phyloP scores from a whole-genome alignment of 2,329 filamentous ascomycete genomes.

The Verticillium nonalfalfae region DNA sequence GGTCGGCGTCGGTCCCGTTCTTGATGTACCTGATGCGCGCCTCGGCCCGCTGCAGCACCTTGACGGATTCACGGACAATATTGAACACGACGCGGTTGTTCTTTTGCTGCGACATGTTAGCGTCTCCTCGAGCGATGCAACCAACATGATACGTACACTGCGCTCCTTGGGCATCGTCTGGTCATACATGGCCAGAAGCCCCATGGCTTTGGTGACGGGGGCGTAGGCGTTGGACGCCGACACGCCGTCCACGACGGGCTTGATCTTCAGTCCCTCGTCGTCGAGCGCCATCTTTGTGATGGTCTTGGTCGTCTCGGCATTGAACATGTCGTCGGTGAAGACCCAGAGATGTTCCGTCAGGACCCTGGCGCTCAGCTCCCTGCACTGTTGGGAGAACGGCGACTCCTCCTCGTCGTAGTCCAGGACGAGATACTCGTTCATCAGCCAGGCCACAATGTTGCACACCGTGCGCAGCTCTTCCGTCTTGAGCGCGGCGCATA shows the following conservation, averaged over 20 bases:
- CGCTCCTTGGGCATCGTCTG: constrained; percentile 58
- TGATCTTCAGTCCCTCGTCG: constrained; percentile 43
- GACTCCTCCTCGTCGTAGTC: constrained; percentile 52
- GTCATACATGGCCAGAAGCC: constrained; percentile 56
- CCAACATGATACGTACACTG: constrained; percentile 37
- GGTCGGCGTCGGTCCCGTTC: constrained; percentile 62
- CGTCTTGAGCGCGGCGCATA: constrained; percentile 42
- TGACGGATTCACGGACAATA: constrained; percentile 85
- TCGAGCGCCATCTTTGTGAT: constrained; percentile 42
- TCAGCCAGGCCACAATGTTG: constrained; percentile 50
- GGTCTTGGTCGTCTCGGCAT: constrained; percentile 47
- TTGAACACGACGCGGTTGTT: constrained; percentile 52
- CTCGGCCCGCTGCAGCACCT: constrained; percentile 74
- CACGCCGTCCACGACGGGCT: constrained; percentile 38
- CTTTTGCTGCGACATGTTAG: constrained; percentile 27
- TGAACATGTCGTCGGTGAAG: constrained; percentile 47
- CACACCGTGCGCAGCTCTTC: constrained; percentile 44
- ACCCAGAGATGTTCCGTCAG: constrained; percentile 53
- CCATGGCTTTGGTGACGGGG: constrained; percentile 50
- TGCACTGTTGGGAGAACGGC: constrained; percentile 44
- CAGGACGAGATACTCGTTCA: constrained; percentile 48
- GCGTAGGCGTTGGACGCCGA: constrained; percentile 53
- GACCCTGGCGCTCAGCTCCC: constrained; percentile 49
- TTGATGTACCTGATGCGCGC: constrained; percentile 59
- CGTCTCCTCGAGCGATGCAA: fast-evolving